These are phyloP conservation scores for Phytophthora ramorum DNA, from an alignment of 352 stramenopile genomes.

Conservation along the genomic window DNA sequence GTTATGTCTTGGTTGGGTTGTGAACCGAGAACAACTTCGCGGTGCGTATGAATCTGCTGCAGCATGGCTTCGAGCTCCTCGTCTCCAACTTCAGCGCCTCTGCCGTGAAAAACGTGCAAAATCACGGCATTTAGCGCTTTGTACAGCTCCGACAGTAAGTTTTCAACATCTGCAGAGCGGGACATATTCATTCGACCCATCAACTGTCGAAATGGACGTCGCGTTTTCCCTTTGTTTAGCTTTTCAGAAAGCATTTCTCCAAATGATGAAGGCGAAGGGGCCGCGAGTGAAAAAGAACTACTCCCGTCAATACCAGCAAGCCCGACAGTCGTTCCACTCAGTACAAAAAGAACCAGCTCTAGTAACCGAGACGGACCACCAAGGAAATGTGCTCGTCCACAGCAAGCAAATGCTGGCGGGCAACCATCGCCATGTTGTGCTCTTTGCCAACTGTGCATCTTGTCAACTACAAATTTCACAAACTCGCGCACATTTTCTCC, in stretches of 20 bases:
- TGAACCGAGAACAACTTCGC: conserved; percentile 62
- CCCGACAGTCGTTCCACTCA: conserved; percentile 55
- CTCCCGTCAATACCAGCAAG: conserved; percentile 22
- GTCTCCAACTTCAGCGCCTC: conserved; percentile 57
- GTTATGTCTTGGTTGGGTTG: conserved; percentile 63
- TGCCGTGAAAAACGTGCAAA: conserved; percentile 67
- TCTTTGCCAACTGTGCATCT: conserved; percentile 76
- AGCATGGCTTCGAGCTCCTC: conserved; percentile 60
- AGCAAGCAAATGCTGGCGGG: conserved; percentile 54
- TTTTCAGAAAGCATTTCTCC: conserved; percentile 62
- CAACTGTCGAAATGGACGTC: conserved; percentile 51
- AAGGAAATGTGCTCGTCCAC: conserved; percentile 58
- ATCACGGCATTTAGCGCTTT: conserved; percentile 61
- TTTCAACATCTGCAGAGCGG: conserved; percentile 62
- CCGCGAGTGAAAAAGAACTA: conserved; percentile 20
- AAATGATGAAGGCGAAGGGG: conserved; percentile 42
- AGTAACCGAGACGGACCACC: conserved; percentile 59
- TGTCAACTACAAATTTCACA: conserved; percentile 55
- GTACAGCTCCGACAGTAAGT: conserved; percentile 58
- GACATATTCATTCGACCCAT: conserved; percentile 54
- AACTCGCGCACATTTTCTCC: conserved; percentile 67
- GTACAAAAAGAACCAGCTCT: conserved; percentile 67
- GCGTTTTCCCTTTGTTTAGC: conserved; percentile 61
- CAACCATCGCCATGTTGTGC: conserved; percentile 72
- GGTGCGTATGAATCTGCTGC: conserved; percentile 63